Evolutionary conservation across 1,284 basidiomycete species (phyloP).

Genomic region (Leccinum subrobustum): DNA sequence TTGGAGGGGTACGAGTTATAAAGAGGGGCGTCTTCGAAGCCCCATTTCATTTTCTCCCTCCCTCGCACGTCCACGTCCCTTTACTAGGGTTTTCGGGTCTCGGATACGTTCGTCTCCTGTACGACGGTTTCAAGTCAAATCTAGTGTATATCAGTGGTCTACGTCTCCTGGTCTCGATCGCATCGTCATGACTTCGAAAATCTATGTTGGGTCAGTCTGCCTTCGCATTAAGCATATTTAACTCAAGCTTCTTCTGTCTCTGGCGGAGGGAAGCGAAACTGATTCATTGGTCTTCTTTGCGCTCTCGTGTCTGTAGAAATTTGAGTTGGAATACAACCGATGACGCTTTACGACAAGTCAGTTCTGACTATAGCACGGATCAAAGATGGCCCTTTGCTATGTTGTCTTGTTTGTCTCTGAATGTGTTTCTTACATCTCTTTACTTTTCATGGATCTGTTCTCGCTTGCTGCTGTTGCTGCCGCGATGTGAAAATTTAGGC

Average conservation of each 20-base stretch:
- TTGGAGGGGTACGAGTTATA: constrained; percentile 45
- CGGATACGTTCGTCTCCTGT: constrained; percentile 44
- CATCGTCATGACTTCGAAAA: constrained; percentile 70
- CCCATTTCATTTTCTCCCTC: constrained; percentile 32
- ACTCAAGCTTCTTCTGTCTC: constrained; percentile 44
- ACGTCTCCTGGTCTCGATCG: constrained; percentile 19
- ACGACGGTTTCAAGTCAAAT: constrained; percentile 37
- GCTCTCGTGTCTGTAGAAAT: constrained; percentile 63
- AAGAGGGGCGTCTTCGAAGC: constrained; percentile 35
- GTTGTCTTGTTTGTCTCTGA: constrained; percentile 31
- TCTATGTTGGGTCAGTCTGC: constrained; percentile 83
- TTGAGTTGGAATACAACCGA: constrained; percentile 94
- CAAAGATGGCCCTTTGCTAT: constrained; percentile 39
- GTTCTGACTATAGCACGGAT: constrained; percentile 47
- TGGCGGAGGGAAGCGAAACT: constrained; percentile 48
- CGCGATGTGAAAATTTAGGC: constrained; percentile 54
- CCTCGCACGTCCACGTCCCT: constrained; percentile 42
- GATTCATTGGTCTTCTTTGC: constrained; percentile 39
- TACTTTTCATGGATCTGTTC: constrained; percentile 33
- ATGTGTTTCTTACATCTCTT: constrained; percentile 30
- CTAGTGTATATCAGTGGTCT: constrained; percentile 38
- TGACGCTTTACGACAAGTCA: constrained; percentile 82
- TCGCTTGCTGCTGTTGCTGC: constrained; percentile 34
- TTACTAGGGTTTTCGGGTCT: constrained; percentile 49
- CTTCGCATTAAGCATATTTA: constrained; percentile 41